A percentile compares a stretch with the other conserved stretches of the same genome.
These are phyloP conservation scores for Arthroderma uncinatum DNA, from an alignment of 2,329 filamentous ascomycete species.

Conservation along the genomic window DNA sequence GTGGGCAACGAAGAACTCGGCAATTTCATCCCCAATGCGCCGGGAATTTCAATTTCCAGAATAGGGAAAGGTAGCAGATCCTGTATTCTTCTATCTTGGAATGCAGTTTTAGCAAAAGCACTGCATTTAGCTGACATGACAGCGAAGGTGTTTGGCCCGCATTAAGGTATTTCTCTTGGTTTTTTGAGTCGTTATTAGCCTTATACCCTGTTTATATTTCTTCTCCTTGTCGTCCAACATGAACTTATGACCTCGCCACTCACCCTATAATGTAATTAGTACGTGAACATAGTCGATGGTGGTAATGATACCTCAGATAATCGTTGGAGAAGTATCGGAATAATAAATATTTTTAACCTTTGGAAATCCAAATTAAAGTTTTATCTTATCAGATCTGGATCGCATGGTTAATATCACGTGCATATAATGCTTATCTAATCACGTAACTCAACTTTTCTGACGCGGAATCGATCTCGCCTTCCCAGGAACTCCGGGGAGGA, in stretches of 20 bases:
- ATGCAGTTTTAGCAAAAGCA: neutral
- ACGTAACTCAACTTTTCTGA: neutral
- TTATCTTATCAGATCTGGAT: constrained; percentile 1
- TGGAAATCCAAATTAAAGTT: neutral
- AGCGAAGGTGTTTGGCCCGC: neutral
- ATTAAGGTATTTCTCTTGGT: neutral
- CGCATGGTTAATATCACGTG: neutral
- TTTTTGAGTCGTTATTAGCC: neutral
- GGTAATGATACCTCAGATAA: neutral
- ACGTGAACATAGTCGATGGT: neutral
- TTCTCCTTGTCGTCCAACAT: neutral
- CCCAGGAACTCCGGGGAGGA: neutral
- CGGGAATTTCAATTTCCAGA: neutral
- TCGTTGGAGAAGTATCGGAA: no score
- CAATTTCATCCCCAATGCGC: neutral
- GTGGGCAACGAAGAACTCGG: constrained; percentile 54
- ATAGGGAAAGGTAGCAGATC: neutral
- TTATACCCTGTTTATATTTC: neutral
- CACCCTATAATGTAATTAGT: neutral
- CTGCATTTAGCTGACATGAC: neutral
- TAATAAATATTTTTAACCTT: constrained; percentile 2
- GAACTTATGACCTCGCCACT: neutral
- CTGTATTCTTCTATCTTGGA: neutral
- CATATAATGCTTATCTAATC: neutral
- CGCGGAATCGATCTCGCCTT: neutral